Percentiles rank a stretch among this genome's conserved stretches.
These are phyloP conservation scores for Zanthoxylum bungeanum DNA, from an alignment of 345 rosid species.

Conservation along the genomic window DNA sequence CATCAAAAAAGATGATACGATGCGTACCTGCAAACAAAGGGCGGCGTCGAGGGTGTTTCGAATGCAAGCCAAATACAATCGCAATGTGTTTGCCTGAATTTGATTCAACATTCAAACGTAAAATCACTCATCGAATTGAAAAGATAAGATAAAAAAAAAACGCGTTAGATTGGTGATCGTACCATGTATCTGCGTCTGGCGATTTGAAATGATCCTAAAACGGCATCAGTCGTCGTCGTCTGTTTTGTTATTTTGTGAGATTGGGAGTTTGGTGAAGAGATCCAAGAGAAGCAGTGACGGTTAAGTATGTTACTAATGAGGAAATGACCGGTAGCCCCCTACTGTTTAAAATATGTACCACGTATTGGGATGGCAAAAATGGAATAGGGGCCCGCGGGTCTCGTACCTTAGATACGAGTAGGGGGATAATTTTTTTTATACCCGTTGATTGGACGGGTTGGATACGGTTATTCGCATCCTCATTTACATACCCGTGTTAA, in stretches of 20 bases:
- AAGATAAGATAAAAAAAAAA: neutral
- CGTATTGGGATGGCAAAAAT: too few species aligned
- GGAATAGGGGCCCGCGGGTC: too few species aligned
- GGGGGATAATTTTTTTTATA: too few species aligned
- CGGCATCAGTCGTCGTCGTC: neutral
- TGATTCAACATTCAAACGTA: neutral
- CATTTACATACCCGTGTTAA: too few species aligned
- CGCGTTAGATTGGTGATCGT: neutral
- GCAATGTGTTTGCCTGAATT: constrained; percentile 64
- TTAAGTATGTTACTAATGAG: neutral
- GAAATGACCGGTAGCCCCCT: too few species aligned
- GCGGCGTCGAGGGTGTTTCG: constrained; percentile 92
- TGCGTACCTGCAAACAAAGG: constrained; percentile 82
- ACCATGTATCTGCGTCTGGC: neutral
- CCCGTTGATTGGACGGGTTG: too few species aligned
- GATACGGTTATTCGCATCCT: too few species aligned
- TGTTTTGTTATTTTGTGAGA: neutral
- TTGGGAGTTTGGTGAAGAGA: neutral
- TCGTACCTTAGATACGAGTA: too few species aligned
- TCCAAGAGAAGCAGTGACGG: neutral
- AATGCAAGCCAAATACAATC: constrained; percentile 78
- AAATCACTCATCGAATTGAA: neutral
- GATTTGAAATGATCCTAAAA: neutral
- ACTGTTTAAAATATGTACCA: too few species aligned
- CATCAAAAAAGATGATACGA: neutral